Evolutionary conservation across 129 eudicot species (phyloP).

Genomic region (Erigeron canadensis): DNA sequence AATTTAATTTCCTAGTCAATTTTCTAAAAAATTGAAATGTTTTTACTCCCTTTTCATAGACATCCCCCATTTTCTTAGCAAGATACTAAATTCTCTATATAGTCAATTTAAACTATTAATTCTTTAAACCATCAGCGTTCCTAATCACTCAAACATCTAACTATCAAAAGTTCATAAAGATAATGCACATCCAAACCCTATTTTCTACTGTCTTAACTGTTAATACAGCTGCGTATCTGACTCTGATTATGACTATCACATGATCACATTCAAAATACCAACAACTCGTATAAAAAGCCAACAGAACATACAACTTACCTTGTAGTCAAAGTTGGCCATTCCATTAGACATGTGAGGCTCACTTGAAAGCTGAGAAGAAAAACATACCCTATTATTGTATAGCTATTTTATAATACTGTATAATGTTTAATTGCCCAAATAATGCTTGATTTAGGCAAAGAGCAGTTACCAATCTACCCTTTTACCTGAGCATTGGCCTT

Average conservation of each 20-base stretch:
- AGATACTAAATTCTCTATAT: too few species aligned
- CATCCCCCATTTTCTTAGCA: too few species aligned
- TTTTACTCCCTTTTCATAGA: too few species aligned
- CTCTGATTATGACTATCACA: not conserved
- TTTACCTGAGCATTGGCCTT: slow-evolving; percentile 80
- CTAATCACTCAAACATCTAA: too few species aligned
- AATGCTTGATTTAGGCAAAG: not conserved
- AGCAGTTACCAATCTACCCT: slow-evolving; percentile 7
- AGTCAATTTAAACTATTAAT: too few species aligned
- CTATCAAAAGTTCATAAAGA: too few species aligned
- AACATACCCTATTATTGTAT: slow-evolving; percentile 5
- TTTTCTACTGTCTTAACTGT: too few species aligned
- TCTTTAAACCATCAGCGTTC: too few species aligned
- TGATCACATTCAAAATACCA: not conserved
- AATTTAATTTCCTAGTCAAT: too few species aligned
- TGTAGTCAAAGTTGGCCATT: slow-evolving; percentile 82
- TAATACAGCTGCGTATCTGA: too few species aligned
- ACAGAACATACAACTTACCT: slow-evolving; percentile 45
- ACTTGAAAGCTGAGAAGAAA: slow-evolving; percentile 57
- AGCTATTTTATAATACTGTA: not conserved
- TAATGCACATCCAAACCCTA: too few species aligned
- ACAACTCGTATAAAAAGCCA: not conserved
- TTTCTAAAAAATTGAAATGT: too few species aligned
- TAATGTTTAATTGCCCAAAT: not conserved
- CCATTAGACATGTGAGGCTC: slow-evolving; percentile 99